Evolutionary conservation across 2,329 filamentous ascomycete species (phyloP), one percentile per base, ranked within the genome.

Genomic region (Colletotrichum tamarilloi): DNA sequence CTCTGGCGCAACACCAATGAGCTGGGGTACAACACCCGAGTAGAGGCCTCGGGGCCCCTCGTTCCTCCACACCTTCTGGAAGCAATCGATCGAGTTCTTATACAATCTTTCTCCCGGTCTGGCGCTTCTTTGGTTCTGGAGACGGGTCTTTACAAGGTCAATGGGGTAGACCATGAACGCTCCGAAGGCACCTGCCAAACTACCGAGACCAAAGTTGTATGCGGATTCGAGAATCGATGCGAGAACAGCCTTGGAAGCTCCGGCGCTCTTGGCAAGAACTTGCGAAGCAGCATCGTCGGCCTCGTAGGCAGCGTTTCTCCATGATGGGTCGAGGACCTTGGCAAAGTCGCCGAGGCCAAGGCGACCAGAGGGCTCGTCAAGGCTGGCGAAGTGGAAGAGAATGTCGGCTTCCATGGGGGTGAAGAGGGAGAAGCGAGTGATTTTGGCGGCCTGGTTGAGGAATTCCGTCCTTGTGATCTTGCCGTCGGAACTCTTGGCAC

Each of bases 111-210:
- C 93, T 70, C 97, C 97, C 1, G 95, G 94, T 63, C 93, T 91
- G 5, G 90, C 91, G 64, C 91, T 92, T 77, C 97, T 91, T 87
- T 99, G 97, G 86, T 99, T 99, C 85, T 99, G 97, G 92, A 99
- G 94, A 74, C 97, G 92, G 1, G 97, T 99, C 90, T 99, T 99
- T 83, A 99, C 97, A 74, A 99, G 86, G 86, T 99, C 97, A 80
- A 99, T 98, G 28, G 97, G 97, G 82, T 99, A 99, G 67, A 99
- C 97, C 95, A 99, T 98, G 82, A 99, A 98, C 14, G 97, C 97
- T 82, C 97, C 97, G 81, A 99, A 99, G 11, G 97, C 97, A 84
- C 97, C 97, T 8, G 97, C 97, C 77, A 98, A 77, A 81, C 94
- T 95, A 73, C 97, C 97, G 7, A 99, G 90, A 3, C 87, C 91